phyloP scores from a whole-genome alignment of 2,329 filamentous ascomycete species.

The Colletotrichum godetiae region DNA sequence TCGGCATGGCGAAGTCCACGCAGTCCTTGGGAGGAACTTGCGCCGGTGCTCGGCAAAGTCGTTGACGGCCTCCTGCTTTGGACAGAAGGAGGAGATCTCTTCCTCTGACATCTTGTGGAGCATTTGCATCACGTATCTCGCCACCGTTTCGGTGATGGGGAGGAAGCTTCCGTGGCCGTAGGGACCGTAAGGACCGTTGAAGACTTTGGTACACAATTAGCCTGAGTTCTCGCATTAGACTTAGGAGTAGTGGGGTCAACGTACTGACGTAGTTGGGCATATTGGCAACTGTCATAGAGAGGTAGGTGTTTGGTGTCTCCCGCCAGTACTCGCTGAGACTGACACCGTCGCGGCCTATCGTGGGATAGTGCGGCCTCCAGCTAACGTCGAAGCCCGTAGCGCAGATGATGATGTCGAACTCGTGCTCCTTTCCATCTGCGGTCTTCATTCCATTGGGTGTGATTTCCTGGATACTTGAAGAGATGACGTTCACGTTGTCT shows the following conservation, averaged over 20 bases:
- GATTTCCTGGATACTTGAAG: constrained; percentile 39
- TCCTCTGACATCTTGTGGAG: constrained; percentile 43
- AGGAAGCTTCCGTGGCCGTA: constrained; percentile 43
- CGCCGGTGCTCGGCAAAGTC: constrained; percentile 46
- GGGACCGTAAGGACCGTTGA: constrained; percentile 41
- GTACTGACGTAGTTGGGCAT: constrained; percentile 42
- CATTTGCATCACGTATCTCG: constrained; percentile 45
- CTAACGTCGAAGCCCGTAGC: constrained; percentile 48
- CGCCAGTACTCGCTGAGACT: constrained; percentile 37
- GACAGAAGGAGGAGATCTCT: constrained; percentile 39
- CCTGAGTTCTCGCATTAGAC: not conserved
- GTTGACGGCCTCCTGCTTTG: constrained; percentile 39
- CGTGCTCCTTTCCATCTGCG: constrained; percentile 40
- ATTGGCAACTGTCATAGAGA: constrained; percentile 39
- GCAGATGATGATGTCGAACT: constrained; percentile 47
- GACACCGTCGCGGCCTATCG: constrained; percentile 37
- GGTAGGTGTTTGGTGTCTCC: constrained; percentile 39
- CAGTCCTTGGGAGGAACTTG: constrained; percentile 42
- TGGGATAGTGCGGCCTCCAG: constrained; percentile 38
- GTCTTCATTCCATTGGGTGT: constrained; percentile 44
- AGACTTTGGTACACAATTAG: constrained; percentile 33
- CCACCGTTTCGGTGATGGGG: constrained; percentile 40
- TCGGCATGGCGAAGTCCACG: constrained; percentile 40
- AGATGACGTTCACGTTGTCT: constrained; percentile 41
- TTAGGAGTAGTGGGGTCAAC: not conserved